phyloP scores from a whole-genome alignment of 1,284 basidiomycete genomes.

The Phellopilus nigrolimitatus region DNA sequence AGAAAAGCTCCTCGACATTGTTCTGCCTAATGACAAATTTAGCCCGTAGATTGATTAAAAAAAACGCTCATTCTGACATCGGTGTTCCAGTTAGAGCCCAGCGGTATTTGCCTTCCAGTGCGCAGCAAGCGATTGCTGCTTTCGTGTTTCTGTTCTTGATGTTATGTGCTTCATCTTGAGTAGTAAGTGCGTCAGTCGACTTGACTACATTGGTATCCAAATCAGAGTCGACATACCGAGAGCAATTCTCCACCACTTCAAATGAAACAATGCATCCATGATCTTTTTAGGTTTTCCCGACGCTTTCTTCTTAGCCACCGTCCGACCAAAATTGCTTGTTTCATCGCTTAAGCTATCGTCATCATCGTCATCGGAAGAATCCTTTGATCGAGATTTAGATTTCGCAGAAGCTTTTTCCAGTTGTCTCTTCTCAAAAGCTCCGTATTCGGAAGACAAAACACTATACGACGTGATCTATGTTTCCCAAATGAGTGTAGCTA shows the following conservation, averaged over 20 bases:
- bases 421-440: slow-evolving; percentile 31
- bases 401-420: neutral
- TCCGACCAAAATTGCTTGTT: slow-evolving; percentile 39
- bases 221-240: slow-evolving; percentile 49
- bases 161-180: slow-evolving; percentile 89
- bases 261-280: slow-evolving; percentile 70
- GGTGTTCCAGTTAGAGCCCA: slow-evolving; percentile 93
- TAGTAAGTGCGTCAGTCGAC: neutral
- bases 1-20: slow-evolving; percentile 85
- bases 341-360: slow-evolving; percentile 32
- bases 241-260: slow-evolving; percentile 84
- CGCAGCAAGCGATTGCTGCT: slow-evolving; percentile 77
- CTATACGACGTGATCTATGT: slow-evolving; percentile 72
- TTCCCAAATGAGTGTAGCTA: neutral
- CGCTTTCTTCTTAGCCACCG: slow-evolving; percentile 34
- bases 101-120: slow-evolving; percentile 71
- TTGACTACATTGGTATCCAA: neutral
- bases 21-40: slow-evolving; percentile 59
- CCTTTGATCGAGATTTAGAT: slow-evolving; percentile 29
- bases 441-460: slow-evolving; percentile 72
- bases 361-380: slow-evolving; percentile 29
- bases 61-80: slow-evolving; percentile 59
- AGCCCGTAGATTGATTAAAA: too few species aligned
- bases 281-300: slow-evolving; percentile 35
- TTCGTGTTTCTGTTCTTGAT: slow-evolving; percentile 93